Evolutionary conservation across 345 rosid species (phyloP).

Genomic region (Dimocarpus longan): DNA sequence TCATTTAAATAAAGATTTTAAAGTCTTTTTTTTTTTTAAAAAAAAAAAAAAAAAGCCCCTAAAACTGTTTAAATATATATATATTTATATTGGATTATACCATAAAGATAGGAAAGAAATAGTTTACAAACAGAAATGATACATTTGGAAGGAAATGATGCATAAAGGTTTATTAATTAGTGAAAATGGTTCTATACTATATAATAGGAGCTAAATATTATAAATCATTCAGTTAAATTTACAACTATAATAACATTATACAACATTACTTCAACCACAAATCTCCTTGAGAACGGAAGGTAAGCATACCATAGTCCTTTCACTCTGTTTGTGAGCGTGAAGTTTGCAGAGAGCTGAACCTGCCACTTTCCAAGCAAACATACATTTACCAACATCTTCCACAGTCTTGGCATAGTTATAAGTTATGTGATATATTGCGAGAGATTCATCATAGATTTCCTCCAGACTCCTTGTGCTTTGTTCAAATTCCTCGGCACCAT

Average conservation of each 20-base stretch:
- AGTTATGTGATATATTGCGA: slow-evolving; percentile 51
- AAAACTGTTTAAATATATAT: no score
- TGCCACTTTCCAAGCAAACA: slow-evolving; percentile 78
- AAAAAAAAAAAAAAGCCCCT: no score
- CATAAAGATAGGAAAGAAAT: background rate
- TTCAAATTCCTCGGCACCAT: slow-evolving; percentile 52
- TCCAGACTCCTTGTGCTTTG: slow-evolving; percentile 38
- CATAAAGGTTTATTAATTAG: no score
- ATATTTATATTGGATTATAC: background rate
- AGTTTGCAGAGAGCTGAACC: slow-evolving; percentile 58
- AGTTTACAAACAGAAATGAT: no score
- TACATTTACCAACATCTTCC: slow-evolving; percentile 20
- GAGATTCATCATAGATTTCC: slow-evolving; percentile 53
- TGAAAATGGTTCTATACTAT: no score
- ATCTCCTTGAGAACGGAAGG: slow-evolving; percentile 47
- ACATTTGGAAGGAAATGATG: no score
- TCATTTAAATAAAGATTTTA: no score
- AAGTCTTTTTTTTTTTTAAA: no score
- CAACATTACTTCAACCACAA: slow-evolving; percentile 29
- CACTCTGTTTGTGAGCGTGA: slow-evolving; percentile 24
- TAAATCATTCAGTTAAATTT: background rate
- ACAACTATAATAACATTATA: background rate
- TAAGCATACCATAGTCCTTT: slow-evolving; percentile 28
- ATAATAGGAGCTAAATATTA: background rate
- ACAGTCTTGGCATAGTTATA: slow-evolving; percentile 42